phyloP scores from a whole-genome alignment of 106 monocot species.

The Dioscorea dumetorum region DNA sequence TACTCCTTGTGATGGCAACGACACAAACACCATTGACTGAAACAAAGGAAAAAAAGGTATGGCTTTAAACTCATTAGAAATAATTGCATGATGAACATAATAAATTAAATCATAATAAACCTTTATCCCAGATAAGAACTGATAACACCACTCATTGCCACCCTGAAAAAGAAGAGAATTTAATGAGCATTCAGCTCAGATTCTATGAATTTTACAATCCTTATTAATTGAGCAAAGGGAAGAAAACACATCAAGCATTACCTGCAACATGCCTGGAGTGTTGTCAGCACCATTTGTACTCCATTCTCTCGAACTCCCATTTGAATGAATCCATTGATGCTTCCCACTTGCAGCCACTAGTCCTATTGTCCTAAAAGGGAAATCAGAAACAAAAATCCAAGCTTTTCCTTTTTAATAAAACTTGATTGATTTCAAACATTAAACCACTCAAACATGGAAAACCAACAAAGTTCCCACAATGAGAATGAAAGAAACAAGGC shows the following conservation, averaged over 20 bases:
- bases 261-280: conserved; percentile 11
- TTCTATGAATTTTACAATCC: too few species aligned
- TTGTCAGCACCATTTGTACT: not conserved
- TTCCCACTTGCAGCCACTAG: conserved; percentile 11
- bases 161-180: conserved; percentile 17
- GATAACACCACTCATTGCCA: conserved; percentile 22
- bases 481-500: not conserved
- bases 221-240: too few species aligned
- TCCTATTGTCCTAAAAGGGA: conserved; percentile 19
- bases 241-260: not conserved
- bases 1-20: conserved; percentile 24
- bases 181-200: not conserved
- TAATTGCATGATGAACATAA: not conserved
- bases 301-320: conserved; percentile 7
- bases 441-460: not conserved
- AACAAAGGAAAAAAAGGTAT: not conserved
- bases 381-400: too few species aligned
- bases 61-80: too few species aligned
- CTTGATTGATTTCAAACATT: too few species aligned
- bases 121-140: conserved; percentile 54
- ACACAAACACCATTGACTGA: conserved; percentile 29
- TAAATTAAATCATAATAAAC: conserved; percentile 12
- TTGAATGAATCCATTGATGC: conserved; percentile 22
- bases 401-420: too few species aligned
- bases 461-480: not conserved